Evolutionary conservation across 2,329 filamentous ascomycete genomes (phyloP), one percentile per base, ranked within the genome.

Genomic region (Atkinsonella hypoxylon): DNA sequence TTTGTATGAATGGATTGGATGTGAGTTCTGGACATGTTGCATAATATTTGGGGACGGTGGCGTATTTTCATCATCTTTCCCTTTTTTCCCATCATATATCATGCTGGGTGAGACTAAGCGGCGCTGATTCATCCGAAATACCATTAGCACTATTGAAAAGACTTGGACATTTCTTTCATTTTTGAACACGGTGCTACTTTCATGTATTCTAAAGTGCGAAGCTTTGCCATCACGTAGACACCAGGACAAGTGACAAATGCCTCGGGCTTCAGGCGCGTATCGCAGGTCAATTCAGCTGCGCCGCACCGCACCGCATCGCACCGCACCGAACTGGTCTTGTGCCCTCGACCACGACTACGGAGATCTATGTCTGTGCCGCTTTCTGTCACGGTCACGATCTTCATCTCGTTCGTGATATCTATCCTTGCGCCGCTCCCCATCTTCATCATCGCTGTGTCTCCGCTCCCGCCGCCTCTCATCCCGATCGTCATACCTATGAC

Each of bases 181-280:
- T 60, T 52, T 41, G 56, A 56, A 55, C 61, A 57, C 45, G 72
- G 73, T 48, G 74, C 76, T 48, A 64, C 67, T 55, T 73, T 75
- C 54, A 69, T 68, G 6, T 26, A 7, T 5, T 26, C 6, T 26
- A 26, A 26, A 8, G 4, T 26, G 7, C 26, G 26, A 26, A 8
- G 26, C 26, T 26, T 26, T 26, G 26, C 26, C 26, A 5, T 26
- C 26, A 26, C 26, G 26, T 26, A 26, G 26, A 26, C 26, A 26
- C 26, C 26, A 26, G 4, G 26, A 26, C 26, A 26, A 26, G 26
- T 26, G 26, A 7, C 26, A 26, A 26, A 26, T 26, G 5, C 26
- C 26, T 26, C 26, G 7, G 7, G 5, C 26, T 26, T 7, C 2
- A 26, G 26, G 26, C 26, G 26, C 26, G 26, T 26, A 26, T 26